Evolutionary conservation across 116 monocot genomes (phyloP), one percentile per base, ranked within the genome.

Genomic region (Cymodocea nodosa): DNA sequence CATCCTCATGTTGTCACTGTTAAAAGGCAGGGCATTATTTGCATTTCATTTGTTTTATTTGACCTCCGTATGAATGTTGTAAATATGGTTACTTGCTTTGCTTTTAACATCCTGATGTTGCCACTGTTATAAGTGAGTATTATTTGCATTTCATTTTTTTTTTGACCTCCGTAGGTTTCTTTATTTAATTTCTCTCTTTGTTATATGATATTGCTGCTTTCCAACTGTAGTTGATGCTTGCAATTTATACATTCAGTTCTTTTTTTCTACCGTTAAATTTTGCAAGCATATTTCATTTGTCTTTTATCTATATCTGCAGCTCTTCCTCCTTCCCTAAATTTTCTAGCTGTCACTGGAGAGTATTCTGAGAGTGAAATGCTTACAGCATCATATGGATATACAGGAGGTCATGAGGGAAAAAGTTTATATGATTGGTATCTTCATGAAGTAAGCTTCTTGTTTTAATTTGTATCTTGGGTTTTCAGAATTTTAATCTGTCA

Each of bases 301-400:
- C 37, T 39, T 39, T 40, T 5, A 8, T 30, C 6, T 66, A 14
- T 71, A 67, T 70, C 73, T 68, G 56, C 84, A 98, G 98, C 82
- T 22, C 86, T 98, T 70, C 98, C 89, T 18, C 98, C 98, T 59
- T 86, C 86, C 71, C 63, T 98, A 35, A 92, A 92, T 76, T 98
- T 98, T 74, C 77, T 98, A 20, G 82, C 91, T 18, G 73, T 98
- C 22, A 88, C 82, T 75, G 98, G 98, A 67, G 83, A 89, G 36
- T 84, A 79, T 71, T 80, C 59, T 65, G 98, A 98, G 78, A 92
- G 88, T 39, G 83, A 88, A 76, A 70, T 89, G 65, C 78, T 98
- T 69, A 92, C 86, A 56, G 92, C 98, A 67, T 92, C 98, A 71
- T 98, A 98, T 79, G 98, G 89, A 36, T 98, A 98, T 74, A 82